phyloP scores from a whole-genome alignment of 139 green algal species.

The Ettlia oleoabundans region DNA sequence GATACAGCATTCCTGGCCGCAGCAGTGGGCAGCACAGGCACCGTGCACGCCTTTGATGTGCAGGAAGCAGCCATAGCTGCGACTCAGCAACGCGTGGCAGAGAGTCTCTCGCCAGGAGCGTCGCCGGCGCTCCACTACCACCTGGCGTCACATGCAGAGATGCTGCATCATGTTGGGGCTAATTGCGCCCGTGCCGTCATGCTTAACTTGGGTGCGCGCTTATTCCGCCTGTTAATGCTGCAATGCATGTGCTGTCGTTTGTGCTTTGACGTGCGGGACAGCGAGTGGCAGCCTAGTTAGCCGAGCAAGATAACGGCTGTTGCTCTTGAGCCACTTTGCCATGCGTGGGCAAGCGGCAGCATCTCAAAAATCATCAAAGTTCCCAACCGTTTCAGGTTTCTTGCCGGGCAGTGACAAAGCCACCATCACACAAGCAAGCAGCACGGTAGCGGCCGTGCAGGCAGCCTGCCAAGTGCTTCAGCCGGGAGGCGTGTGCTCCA shows the following conservation, averaged over 20 bases:
- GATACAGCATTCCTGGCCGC: constrained; percentile 68
- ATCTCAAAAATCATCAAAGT: too few species aligned
- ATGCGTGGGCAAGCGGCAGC: too few species aligned
- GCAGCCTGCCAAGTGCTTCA: constrained; percentile 54
- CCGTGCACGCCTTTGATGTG: constrained; percentile 66
- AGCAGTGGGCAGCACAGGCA: constrained; percentile 55
- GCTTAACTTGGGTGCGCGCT: constrained; percentile 73
- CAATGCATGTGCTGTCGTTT: too few species aligned
- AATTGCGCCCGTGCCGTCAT: constrained; percentile 38
- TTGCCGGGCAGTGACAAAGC: constrained; percentile 63
- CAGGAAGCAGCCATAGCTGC: constrained; percentile 49
- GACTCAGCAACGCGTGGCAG: constrained; percentile 25
- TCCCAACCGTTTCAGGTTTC: too few species aligned
- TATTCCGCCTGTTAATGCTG: too few species aligned
- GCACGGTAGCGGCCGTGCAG: constrained; percentile 59
- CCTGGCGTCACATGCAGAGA: constrained; percentile 17
- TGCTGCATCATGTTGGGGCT: constrained; percentile 23
- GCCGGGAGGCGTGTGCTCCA: constrained; percentile 52
- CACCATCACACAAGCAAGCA: constrained; percentile 44
- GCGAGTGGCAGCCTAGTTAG: too few species aligned
- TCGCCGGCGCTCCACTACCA: neutral
- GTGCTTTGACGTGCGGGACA: too few species aligned
- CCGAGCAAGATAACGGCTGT: too few species aligned
- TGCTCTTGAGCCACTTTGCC: too few species aligned
- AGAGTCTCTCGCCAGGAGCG: neutral